Base-by-base conservation (phyloP, 2,329 filamentous ascomycete species). In the Microdochium trichocladiopsis region DNA sequence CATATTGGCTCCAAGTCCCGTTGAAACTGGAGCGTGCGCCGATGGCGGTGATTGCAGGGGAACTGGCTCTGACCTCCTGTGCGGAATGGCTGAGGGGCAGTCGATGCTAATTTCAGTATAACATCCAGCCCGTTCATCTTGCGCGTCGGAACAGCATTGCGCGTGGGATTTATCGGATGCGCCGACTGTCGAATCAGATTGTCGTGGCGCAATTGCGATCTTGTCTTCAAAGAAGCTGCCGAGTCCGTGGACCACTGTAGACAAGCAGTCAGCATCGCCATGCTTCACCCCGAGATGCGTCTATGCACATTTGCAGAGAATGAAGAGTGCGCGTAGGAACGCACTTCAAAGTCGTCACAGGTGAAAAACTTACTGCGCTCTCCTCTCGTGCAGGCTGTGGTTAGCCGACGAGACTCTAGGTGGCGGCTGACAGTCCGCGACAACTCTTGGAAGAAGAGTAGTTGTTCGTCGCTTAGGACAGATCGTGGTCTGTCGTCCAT, bases 171-270 rank as follows among this genome's bases (percentile, higher is more conserved):
- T n/a, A n/a, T n/a, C n/a, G n/a, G n/a, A n/a, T n/a, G n/a, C n/a
- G n/a, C n/a, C n/a, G n/a, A n/a, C n/a, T 5, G 45, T 0, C 1
- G 52, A 48, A n/a, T 51, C 53, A 11, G 52, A 43, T 16, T 52
- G 51, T 53, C 57, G 57, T 36, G 52, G 56, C 2, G 58, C 60
- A 47, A 63, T 50, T 45, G 56, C 57, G 14, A 55, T 50, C 18
- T 53, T 51, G n/a, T 55, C 58, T 48, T 62, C 60, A 21, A 60
- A 54, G 36, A 62, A 61, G 47, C 54, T 56, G 5, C 60, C 59
- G 3, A 62, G 49, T n/a, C 58, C 59, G 3, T 56, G 53, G 2
- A 59, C 57, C 58, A 60, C 41, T 45, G 10, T 45, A 18, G 21
- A 16, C 16, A 11, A 18, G 8, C 18, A 22, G 18, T 18, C 18